phyloP scores from a whole-genome alignment of 495 filamentous ascomycete genomes.

The Trichoderma asperelloides region DNA sequence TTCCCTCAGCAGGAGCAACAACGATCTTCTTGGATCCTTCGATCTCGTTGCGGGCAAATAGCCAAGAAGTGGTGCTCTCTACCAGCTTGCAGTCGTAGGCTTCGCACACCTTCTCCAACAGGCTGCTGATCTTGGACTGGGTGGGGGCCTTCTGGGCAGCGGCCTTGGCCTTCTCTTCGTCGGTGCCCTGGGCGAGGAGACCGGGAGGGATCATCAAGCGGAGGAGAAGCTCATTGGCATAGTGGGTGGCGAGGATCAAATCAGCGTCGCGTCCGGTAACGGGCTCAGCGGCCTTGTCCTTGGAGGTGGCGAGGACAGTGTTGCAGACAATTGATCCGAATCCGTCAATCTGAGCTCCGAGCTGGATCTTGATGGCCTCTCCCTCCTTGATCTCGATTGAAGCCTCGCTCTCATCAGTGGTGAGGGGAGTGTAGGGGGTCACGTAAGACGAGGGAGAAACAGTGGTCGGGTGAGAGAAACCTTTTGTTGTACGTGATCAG shows the following conservation, averaged over 20 bases:
- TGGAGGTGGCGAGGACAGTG: conserved; percentile 62
- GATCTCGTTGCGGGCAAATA: conserved; percentile 93
- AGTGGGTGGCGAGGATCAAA: conserved; percentile 82
- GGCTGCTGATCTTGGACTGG: conserved; percentile 72
- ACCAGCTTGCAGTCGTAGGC: conserved; percentile 87
- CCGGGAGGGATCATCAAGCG: conserved; percentile 85
- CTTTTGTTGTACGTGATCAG: conserved; percentile 25
- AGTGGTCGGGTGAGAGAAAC: conserved; percentile 88
- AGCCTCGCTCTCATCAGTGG: conserved; percentile 77
- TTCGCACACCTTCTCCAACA: conserved; percentile 87
- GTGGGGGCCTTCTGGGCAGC: conserved; percentile 68
- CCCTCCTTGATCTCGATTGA: conserved; percentile 65
- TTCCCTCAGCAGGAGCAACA: conserved; percentile 70
- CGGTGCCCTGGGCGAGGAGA: conserved; percentile 68
- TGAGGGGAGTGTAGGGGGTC: conserved; percentile 91
- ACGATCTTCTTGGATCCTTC: conserved; percentile 99
- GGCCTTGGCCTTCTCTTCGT: conserved; percentile 92
- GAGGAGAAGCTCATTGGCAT: conserved; percentile 89
- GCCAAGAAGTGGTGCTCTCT: conserved; percentile 95
- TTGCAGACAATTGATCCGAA: conserved; percentile 96
- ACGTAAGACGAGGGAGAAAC: conserved; percentile 90
- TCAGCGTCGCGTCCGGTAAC: conserved; percentile 71
- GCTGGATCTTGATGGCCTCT: conserved; percentile 89
- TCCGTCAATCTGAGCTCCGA: conserved; percentile 96
- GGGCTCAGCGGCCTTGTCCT: conserved; percentile 47